phyloP scores from a whole-genome alignment of 2,329 filamentous ascomycete species.

The Hortaea werneckii region DNA sequence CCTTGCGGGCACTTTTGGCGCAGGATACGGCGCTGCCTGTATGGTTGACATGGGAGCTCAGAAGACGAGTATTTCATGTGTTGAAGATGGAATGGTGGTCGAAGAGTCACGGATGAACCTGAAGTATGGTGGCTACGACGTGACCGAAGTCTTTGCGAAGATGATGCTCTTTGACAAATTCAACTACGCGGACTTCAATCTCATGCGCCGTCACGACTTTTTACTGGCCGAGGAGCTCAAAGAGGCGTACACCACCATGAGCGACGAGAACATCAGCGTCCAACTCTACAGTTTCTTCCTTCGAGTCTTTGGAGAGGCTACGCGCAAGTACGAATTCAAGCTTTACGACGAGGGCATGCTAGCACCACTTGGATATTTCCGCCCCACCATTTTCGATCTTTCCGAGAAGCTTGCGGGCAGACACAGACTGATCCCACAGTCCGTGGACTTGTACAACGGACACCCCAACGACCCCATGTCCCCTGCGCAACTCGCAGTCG shows the following conservation, averaged over 20 bases:
- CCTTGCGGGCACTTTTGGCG: slow-evolving; percentile 86
- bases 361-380: slow-evolving; percentile 89
- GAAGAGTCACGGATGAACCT: slow-evolving; percentile 93
- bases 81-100: slow-evolving; percentile 89
- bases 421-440: slow-evolving; percentile 72
- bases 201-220: slow-evolving; percentile 83
- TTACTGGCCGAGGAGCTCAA: slow-evolving; percentile 92
- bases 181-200: slow-evolving; percentile 88
- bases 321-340: slow-evolving; percentile 89
- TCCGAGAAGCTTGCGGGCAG: slow-evolving; percentile 67
- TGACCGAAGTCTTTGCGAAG: slow-evolving; percentile 89
- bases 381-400: slow-evolving; percentile 78
- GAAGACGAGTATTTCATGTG: slow-evolving; percentile 93
- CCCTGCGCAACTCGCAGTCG: slow-evolving; percentile 63
- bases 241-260: slow-evolving; percentile 83
- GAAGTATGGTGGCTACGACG: slow-evolving; percentile 85
- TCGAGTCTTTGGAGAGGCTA: slow-evolving; percentile 76
- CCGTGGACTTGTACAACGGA: slow-evolving; percentile 87
- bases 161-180: slow-evolving; percentile 98
- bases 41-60: slow-evolving; percentile 95
- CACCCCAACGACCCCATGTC: slow-evolving; percentile 87
- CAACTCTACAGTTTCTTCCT: slow-evolving; percentile 86
- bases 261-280: slow-evolving; percentile 79
- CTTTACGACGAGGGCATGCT: slow-evolving; percentile 93
- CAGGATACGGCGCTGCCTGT: slow-evolving; percentile 85